Base-by-base conservation (phyloP, 106 monocot species). In the Apostasia shenzhenica region DNA sequence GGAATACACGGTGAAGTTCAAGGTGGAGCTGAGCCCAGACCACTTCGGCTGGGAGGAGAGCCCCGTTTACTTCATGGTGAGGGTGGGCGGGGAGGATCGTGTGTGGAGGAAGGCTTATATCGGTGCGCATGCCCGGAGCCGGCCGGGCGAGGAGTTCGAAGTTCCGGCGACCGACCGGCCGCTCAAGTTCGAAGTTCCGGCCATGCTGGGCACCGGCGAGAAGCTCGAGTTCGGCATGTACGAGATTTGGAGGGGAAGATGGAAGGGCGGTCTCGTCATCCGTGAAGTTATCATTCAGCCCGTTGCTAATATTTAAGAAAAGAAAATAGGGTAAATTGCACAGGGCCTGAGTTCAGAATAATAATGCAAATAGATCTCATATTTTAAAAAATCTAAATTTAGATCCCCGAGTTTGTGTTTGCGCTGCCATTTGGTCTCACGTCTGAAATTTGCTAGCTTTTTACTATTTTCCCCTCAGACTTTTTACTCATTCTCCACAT, bases 191-290 rank as follows among this genome's bases (percentile, higher is more conserved):
- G 38, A 2, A 3, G 64, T 56, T 2, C 73, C 65, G 0, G 41
- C 5, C 0, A n/a, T 5, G 0, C 0, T 6, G 0, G 14, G 41
- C 3, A 1, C 2, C 6, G 65, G 42, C 2, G 73, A 48, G 6
- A 47, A 73, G 55, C 65, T 76, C 62, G 13, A 6, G 26, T 76
- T 76, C 11, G 76, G 76, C 0, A 55, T 76, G 55, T 76, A 69
- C 47, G 76, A 76, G 76, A 76, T 76, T 4, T 76, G 76, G 76
- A 76, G 11, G 62, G 76, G 76, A 45, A 76, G 54, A n/a, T 76
- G 76, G 76, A 76, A 76, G 68, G 76, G 76, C 12, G 76, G 76
- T 1, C 61, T 76, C 9, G 45, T 62, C 11, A 76, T 76, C 13
- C 8, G 45, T 5, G 61, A 69, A 13, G 69, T 69, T 61, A 54